Evolutionary conservation across 768 basidiomycete genomes (phyloP).

Genomic region (Naganishia kalamii): DNA sequence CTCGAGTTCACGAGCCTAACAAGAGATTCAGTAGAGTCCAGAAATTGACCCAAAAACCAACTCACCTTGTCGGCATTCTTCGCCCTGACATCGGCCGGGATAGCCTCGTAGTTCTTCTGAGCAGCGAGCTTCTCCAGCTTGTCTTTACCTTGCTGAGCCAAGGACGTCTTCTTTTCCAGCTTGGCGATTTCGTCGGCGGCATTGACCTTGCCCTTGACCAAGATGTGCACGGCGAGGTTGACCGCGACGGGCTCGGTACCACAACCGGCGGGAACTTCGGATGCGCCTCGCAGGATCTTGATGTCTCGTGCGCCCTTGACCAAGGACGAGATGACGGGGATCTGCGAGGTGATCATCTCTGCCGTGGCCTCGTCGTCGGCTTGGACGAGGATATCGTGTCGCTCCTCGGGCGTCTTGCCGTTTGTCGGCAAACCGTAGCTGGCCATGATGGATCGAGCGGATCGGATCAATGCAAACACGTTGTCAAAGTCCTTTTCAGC

Average conservation of each 20-base stretch:
- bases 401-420: slow-evolving; percentile 34
- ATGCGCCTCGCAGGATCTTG: slow-evolving; percentile 55
- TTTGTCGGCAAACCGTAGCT: slow-evolving; percentile 68
- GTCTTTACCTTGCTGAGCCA: slow-evolving; percentile 62
- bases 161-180: slow-evolving; percentile 78
- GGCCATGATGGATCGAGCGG: slow-evolving; percentile 76
- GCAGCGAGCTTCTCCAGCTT: slow-evolving; percentile 69
- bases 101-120: slow-evolving; percentile 72
- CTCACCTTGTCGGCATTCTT: slow-evolving; percentile 77
- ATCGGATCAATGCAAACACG: slow-evolving; percentile 69
- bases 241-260: slow-evolving; percentile 70
- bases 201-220: slow-evolving; percentile 83
- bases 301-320: slow-evolving; percentile 81
- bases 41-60: too few species aligned
- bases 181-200: slow-evolving; percentile 80
- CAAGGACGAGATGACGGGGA: slow-evolving; percentile 67
- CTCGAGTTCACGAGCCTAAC: slow-evolving; percentile 66
- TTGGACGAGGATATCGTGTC: slow-evolving; percentile 60
- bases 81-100: slow-evolving; percentile 68
- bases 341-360: slow-evolving; percentile 63
- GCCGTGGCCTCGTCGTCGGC: slow-evolving; percentile 61
- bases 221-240: slow-evolving; percentile 74
- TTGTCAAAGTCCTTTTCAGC: slow-evolving; percentile 81
- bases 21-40: slow-evolving; percentile 15
- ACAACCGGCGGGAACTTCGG: slow-evolving; percentile 78